Evolutionary conservation across 2,329 filamentous ascomycete genomes (phyloP), one percentile per base, ranked within the genome.

Genomic region (Aspergillus bombycis): DNA sequence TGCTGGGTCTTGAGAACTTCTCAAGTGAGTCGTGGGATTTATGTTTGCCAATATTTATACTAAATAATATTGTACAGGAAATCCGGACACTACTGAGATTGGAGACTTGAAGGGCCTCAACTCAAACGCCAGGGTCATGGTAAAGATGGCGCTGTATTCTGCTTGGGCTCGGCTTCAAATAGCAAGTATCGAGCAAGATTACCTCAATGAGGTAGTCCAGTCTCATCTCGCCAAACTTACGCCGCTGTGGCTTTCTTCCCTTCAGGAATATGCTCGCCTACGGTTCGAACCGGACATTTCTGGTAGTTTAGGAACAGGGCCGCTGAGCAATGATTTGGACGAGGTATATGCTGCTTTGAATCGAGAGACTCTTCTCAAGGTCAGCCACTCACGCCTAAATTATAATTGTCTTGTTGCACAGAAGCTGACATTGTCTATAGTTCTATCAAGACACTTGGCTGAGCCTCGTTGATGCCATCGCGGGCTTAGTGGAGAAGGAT

Each of bases 391-490:
- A 23, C 11, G 11, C 19, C 30, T 32, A 2, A 48, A 21, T 21
- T 9, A 46, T 45, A 26, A 11, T 1, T 30, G 11, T 46, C 12
- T 23, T 12, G 14, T n/a, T 26, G 48, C 32, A 36, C 30, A 32
- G 11, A 48, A 30, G 23, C 34, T 58, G 57, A 53, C 34, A 21
- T 16, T 9, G 5, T 8, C 38, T 21, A 41, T 64, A 87, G 75
- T 99, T 99, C 78, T 99, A 99, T 76, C 94, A 99, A 81, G 93
- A 96, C 63, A 93, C 93, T 0, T 99, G 95, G 95, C 84, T 99
- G 45, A 96, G 95, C 70, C 86, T 99, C 12, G 94, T 99, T 2
- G 94, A 99, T 80, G 96, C 95, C 4, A 98, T 99, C 76, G 94
- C 95, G 12, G 97, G 94, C 73, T 83, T 99, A 6, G 97, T 99